Evolutionary conservation across 2,329 filamentous ascomycete species (phyloP).

Genomic region (Penicillium sp.): DNA sequence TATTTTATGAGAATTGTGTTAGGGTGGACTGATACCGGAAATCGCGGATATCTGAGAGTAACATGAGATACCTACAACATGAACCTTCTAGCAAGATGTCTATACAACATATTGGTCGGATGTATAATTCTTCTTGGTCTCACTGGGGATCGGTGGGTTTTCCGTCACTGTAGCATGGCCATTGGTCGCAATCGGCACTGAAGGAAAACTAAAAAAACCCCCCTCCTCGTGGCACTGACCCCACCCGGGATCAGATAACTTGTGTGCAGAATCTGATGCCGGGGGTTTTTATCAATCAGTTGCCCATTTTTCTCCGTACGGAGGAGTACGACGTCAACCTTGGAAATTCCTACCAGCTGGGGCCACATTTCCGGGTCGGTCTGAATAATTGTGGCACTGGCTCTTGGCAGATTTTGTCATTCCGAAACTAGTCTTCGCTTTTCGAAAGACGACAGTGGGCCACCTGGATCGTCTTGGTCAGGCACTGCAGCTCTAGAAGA

Average conservation of each 20-base stretch:
- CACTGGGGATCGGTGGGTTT: not conserved
- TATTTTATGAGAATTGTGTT: too few species aligned
- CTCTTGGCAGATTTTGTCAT: not conserved
- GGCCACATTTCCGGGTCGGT: not conserved
- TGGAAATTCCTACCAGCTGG: not conserved
- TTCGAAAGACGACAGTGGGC: not conserved
- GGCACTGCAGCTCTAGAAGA: not conserved
- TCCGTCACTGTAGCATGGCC: not conserved
- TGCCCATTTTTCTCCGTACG: not conserved
- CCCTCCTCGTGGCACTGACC: not conserved
- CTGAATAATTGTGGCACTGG: not conserved
- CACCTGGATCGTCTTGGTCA: not conserved
- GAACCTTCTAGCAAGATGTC: not conserved
- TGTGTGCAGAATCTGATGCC: not conserved
- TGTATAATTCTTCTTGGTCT: not conserved
- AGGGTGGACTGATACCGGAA: conserved; percentile 4
- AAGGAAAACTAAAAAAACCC: not conserved
- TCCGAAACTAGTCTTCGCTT: not conserved
- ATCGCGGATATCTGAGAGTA: not conserved
- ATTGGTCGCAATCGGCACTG: not conserved
- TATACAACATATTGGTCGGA: not conserved
- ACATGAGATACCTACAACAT: not conserved
- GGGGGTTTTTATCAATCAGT: conserved; percentile 5
- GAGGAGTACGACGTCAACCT: too few species aligned
- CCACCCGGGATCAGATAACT: conserved; percentile 10